Base-by-base conservation (phyloP, 2,329 filamentous ascomycete species). In the Fusarium sp. region DNA sequence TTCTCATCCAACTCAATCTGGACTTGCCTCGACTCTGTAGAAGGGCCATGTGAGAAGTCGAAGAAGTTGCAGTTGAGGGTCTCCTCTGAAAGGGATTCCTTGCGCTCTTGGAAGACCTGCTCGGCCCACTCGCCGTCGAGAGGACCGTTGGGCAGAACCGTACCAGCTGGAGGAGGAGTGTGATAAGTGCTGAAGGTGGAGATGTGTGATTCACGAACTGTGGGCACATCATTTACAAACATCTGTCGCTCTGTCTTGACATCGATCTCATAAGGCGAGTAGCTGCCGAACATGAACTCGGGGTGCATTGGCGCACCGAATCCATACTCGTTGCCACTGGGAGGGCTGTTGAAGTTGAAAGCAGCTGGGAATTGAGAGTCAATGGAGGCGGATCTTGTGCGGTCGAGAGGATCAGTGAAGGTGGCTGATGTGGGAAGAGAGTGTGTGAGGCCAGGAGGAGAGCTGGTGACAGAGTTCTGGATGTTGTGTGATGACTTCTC, bases 171-270 rank as follows among this genome's bases (percentile, higher is more conserved):
- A 35, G 94, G 93, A 21, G 94, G 94, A 28, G 92, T 91, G 78
- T 94, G 92, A 81, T 91, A 96, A n/a, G 94, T 95, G 88, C 92
- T 97, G 83, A 97, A 98, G 30, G 95, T 97, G 1, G 95, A 97
- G 42, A 95, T 92, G 37, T 94, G 94, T 18, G 95, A 97, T 83
- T 98, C 95, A 75, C 91, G 88, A 68, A 96, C 87, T 19, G 95
- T 93, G 9, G 94, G 94, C 63, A 97, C 89, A 80, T 98, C 94
- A 79, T 98, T 94, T 82, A 98, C 91, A 82, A 94, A 97, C 86
- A 97, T 95, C 77, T 98, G 94, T 73, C 94, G 89, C 85, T 98
- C 96, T 2, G 95, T 98, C 88, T 96, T 97, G 85, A 98, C 93
- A 81, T 98, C 96, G 69, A 98, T 92, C 83, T 98, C 96, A 81